Conservation (phyloP, 169 alveolate genomes). For the Cryptosporidium meleagridis region DNA sequence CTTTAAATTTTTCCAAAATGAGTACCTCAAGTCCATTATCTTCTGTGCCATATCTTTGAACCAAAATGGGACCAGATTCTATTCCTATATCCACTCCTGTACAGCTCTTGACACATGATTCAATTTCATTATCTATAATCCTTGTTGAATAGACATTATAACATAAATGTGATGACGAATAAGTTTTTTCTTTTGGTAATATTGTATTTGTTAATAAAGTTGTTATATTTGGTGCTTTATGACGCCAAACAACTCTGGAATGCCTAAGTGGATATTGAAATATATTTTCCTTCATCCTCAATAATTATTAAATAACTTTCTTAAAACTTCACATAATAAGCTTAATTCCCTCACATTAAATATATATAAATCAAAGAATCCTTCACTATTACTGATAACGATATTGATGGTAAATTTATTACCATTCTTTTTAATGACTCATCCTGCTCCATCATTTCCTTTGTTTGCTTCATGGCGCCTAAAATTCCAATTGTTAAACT, state of each 20-base stretch:
- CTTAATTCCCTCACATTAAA: neutral
- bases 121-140: constrained; percentile 51
- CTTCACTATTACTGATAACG: constrained; percentile 16
- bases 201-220: constrained; percentile 43
- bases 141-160: constrained; percentile 56
- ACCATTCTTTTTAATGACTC: constrained; percentile 38
- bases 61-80: constrained; percentile 17
- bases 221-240: constrained; percentile 59
- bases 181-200: constrained; percentile 32
- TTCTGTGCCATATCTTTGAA: constrained; percentile 28
- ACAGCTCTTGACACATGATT: constrained; percentile 47
- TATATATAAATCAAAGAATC: constrained; percentile 28
- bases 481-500: constrained; percentile 54
- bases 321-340: neutral
- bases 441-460: neutral
- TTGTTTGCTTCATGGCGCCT: constrained; percentile 61
- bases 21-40: constrained; percentile 49
- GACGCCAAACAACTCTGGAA: constrained; percentile 74
- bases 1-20: neutral
- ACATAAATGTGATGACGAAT: constrained; percentile 52
- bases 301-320: neutral
- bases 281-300: neutral
- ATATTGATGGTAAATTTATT: constrained; percentile 10
- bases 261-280: constrained; percentile 1
- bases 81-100: constrained; percentile 27